A percentile compares a stretch with the other conserved stretches of the same genome.
These are phyloP conservation scores for Pseudogymnoascus destructans DNA, from an alignment of 2,329 filamentous ascomycete genomes.

Conservation along the genomic window DNA sequence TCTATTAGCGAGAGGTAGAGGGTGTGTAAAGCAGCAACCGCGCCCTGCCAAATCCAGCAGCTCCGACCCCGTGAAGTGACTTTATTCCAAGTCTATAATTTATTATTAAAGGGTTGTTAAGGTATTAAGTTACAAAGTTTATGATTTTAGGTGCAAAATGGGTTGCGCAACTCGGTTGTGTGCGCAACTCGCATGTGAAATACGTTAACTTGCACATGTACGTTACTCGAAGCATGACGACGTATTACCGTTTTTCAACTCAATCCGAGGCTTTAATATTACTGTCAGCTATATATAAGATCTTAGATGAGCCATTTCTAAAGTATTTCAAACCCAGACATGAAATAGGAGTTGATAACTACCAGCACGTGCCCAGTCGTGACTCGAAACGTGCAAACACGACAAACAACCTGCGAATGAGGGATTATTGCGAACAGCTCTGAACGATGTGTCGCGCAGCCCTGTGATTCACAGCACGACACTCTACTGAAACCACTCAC, in stretches of 20 bases:
- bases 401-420: background rate
- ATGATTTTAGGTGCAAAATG: too few relatives aligned
- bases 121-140: too few relatives aligned
- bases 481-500: background rate
- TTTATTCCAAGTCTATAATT: too few relatives aligned
- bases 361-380: background rate
- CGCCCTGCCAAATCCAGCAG: too few relatives aligned
- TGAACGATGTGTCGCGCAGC: background rate
- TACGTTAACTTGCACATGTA: too few relatives aligned
- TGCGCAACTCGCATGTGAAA: too few relatives aligned
- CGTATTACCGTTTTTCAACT: background rate
- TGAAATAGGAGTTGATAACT: background rate
- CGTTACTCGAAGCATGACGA: too few relatives aligned
- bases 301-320: background rate
- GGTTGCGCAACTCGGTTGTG: too few relatives aligned
- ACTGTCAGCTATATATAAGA: background rate
- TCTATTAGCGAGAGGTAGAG: too few relatives aligned
- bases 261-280: background rate
- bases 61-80: too few relatives aligned
- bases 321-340: background rate
- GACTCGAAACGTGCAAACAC: constrained; percentile 2
- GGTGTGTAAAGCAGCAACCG: too few relatives aligned
- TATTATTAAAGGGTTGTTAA: too few relatives aligned
- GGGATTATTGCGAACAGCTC: constrained; percentile 24
- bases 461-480: background rate